Conservation (phyloP, 2,329 filamentous ascomycete species). For the Knufia petricola region DNA sequence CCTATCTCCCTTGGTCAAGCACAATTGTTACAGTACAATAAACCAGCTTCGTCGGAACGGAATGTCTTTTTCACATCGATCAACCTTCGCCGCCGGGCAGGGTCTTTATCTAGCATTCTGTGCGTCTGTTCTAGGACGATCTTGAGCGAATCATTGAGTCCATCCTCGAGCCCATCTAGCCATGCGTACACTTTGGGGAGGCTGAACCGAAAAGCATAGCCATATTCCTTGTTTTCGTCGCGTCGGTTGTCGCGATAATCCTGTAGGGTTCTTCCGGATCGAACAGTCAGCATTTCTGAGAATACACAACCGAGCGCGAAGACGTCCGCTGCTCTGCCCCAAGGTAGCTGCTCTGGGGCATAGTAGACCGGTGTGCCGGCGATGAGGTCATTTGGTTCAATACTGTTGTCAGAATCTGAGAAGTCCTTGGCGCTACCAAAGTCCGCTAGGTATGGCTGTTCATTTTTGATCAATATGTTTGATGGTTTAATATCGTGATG, state of each 20-base stretch:
- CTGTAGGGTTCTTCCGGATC: not conserved
- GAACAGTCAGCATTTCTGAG: constrained; percentile 14
- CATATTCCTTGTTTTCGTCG: not conserved
- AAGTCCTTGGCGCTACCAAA: constrained; percentile 17
- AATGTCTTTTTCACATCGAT: too few relatives aligned
- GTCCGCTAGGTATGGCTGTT: constrained; percentile 15
- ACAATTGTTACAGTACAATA: too few relatives aligned
- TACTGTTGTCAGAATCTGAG: constrained; percentile 8
- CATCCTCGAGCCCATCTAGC: not conserved
- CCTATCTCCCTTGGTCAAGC: too few relatives aligned
- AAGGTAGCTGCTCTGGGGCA: constrained; percentile 8
- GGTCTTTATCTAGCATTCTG: too few relatives aligned
- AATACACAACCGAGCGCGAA: constrained; percentile 15
- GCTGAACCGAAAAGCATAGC: constrained; percentile 4
- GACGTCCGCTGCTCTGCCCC: constrained; percentile 7
- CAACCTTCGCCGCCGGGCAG: too few relatives aligned
- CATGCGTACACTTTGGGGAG: not conserved
- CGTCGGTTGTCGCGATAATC: not conserved
- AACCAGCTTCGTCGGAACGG: too few relatives aligned
- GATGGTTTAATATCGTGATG: constrained; percentile 22
- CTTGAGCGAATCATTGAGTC: not conserved
- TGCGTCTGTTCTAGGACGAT: constrained; percentile 3
- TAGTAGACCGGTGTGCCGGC: constrained; percentile 4
- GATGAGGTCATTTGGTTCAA: not conserved
- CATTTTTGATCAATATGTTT: constrained; percentile 18